Base-by-base conservation (phyloP, 225 moss, liverwort and hornwort genomes). In the Neckera pumila region DNA sequence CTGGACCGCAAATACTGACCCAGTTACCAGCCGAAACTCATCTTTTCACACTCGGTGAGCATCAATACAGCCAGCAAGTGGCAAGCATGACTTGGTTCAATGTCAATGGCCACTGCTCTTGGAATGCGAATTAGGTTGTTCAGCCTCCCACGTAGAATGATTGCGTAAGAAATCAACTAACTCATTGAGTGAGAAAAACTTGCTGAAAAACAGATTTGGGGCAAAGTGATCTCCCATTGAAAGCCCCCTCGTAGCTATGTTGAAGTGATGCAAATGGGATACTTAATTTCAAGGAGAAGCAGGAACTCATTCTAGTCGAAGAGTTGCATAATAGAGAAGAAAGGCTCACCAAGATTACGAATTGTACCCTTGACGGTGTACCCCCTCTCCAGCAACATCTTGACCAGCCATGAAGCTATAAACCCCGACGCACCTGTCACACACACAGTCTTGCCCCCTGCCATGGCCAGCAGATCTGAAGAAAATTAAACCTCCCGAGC, bases 351-450 rank as follows among this genome's bases (percentile, higher is more conserved):
- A 80, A 89, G 91, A 82, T 90, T 82, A 17, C 91, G 90, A 40
- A 92, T 89, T 53, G 95, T 94, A n/a, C 90, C 95, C 74, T 89
- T 86, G 33, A 95, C 95, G 38, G 56, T 89, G 87, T 92, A 94
- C 21, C 92, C 94, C 47, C 89, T 86, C 71, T 92, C 93, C 59
- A 95, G 80, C 60, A 95, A 79, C 83, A 83, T 20, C 89, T 93
- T 93, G 27, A 95, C 91, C 16, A 95, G 51, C 88, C 91, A 92
- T 20, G 93, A 86, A 31, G 94, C 95, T 20, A 94, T 89, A 56
- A 92, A 94, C 21, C 93, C 94, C 21, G 88, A 89, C 6, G 94
- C 94, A 34, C 93, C 92, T 17, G 93, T 92, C 63, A 93, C 93
- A 83, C 88, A 79, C 9, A 91, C 86, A 9, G 91, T 89, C 62